Conservation (phyloP, 148 eudicot genomes). For the Rhododendron molle region DNA sequence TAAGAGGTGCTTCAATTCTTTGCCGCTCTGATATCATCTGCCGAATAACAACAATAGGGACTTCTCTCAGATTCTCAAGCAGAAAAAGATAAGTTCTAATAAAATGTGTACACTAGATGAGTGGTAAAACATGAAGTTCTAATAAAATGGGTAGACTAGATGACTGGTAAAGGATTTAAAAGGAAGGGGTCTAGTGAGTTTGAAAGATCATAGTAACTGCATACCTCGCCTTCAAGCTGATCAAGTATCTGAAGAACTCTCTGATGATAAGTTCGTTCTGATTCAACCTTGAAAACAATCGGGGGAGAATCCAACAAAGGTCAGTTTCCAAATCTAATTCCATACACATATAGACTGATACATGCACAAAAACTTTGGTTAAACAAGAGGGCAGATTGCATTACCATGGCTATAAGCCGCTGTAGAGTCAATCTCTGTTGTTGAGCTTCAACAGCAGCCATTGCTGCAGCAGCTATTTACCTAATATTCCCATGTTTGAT, state of each 20-base stretch:
- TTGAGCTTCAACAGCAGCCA: constrained; percentile 98
- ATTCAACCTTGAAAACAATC: constrained; percentile 61
- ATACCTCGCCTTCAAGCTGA: constrained; percentile 90
- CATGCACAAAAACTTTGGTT: not conserved
- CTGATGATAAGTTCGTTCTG: constrained; percentile 91
- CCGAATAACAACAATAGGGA: constrained; percentile 11
- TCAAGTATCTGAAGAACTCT: constrained; percentile 88
- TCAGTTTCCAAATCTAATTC: not conserved
- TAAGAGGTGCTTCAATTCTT: constrained; percentile 91
- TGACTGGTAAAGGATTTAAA: not conserved
- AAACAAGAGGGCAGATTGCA: constrained; percentile 2
- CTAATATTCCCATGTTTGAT: constrained; percentile 70
- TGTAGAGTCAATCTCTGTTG: constrained; percentile 93
- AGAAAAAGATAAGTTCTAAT: not conserved
- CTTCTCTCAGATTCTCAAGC: not conserved
- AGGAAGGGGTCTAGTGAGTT: not conserved
- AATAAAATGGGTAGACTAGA: not conserved
- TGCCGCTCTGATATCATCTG: constrained; percentile 90
- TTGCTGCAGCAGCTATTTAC: constrained; percentile 96
- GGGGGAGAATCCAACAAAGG: constrained; percentile 4
- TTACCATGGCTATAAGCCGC: constrained; percentile 84
- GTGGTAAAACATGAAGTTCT: not conserved
- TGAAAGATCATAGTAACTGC: not conserved
- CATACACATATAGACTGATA: not conserved
- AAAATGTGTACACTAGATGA: not conserved